A percentile compares a stretch with the other conserved stretches of the same genome.
phyloP scores from a whole-genome alignment of 2,329 filamentous ascomycete genomes.

The Rhinocladiella similis region DNA sequence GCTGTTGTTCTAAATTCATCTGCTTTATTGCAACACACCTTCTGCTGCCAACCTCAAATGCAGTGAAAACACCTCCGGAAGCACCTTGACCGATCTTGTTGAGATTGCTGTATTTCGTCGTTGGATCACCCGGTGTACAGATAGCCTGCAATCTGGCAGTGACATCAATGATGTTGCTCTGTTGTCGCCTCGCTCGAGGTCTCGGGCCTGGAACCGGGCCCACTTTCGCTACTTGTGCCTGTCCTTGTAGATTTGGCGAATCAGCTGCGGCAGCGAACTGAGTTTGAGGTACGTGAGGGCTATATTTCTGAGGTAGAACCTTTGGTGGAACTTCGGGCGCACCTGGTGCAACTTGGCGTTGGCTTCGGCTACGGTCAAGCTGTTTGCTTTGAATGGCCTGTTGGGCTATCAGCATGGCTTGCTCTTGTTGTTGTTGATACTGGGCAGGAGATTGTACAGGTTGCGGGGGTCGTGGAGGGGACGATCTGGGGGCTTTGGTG shows the following conservation, averaged over 20 bases:
- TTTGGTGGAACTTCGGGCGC: conserved; percentile 47
- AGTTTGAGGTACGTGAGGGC: conserved; percentile 35
- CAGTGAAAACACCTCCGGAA: conserved; percentile 92
- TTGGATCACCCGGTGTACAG: conserved; percentile 85
- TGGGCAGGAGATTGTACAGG: conserved; percentile 42
- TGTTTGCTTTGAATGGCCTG: conserved; percentile 70
- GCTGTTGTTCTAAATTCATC: conserved; percentile 98
- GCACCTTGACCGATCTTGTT: conserved; percentile 97
- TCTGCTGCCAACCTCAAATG: conserved; percentile 80
- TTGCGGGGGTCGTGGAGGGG: conserved; percentile 18
- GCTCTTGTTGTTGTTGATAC: conserved; percentile 73
- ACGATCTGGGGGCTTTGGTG: conserved; percentile 27
- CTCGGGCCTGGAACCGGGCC: conserved; percentile 52
- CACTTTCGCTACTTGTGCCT: conserved; percentile 40
- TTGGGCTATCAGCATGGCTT: conserved; percentile 76
- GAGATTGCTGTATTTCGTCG: conserved; percentile 79
- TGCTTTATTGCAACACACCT: conserved; percentile 96
- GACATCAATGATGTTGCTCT: conserved; percentile 80
- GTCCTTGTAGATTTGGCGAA: conserved; percentile 37
- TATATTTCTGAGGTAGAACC: conserved; percentile 25
- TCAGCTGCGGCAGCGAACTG: conserved; percentile 41
- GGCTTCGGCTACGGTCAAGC: conserved; percentile 71
- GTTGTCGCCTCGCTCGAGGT: conserved; percentile 70
- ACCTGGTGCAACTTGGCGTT: conserved; percentile 60
- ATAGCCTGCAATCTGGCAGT: conserved; percentile 81